Base-by-base conservation (phyloP, 495 filamentous ascomycete genomes). In the Daldinia bambusicola region DNA sequence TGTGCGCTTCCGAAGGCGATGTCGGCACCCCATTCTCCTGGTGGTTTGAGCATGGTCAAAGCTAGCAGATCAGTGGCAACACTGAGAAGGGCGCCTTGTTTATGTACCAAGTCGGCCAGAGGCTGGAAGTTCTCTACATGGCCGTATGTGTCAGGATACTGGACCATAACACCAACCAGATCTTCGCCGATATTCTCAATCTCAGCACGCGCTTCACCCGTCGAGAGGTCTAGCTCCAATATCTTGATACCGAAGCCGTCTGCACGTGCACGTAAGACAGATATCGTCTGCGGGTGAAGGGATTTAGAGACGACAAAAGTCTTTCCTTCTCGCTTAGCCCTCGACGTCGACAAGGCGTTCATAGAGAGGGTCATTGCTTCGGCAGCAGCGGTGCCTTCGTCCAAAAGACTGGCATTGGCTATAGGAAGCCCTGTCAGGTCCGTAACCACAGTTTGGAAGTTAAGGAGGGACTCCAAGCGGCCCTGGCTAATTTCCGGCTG, bases 401-500 rank as follows among this genome's bases (percentile, higher is more conserved):
- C 95, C 40, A 99, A 83, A 57, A 98, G 86, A 14, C 94, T 97
- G 65, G 96, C 95, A 84, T 98, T 99, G 66, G 96, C 87, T 72
- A 99, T 93, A 13, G 93, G 88, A 36, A 99, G 86, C 7, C 86
- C 93, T 0, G 95, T 99, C 52, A 99, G 84, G 75, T 99, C 95
- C 6, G 91, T 89, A 6, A 97, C 92, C 81, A 99, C 79, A 12
- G 95, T 99, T 85, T 99, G 95, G 80, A 97, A 99, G 83, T 99
- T 99, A 50, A 99, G 84, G 43, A 99, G 83, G 6, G 94, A 97
- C 83, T 98, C 96, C 69, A 97, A 81, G 45, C 93, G 91, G 36
- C 92, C 95, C 80, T 99, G 95, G 75, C 93, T 97, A 83, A 99
- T 98, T 81, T 99, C 95, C 2, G 95, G 94, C 78, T 99, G 95